A percentile compares a stretch with the other conserved stretches of the same genome.
These are phyloP conservation scores for Fusarium sublunatum DNA, from an alignment of 2,329 filamentous ascomycete genomes.

Conservation along the genomic window DNA sequence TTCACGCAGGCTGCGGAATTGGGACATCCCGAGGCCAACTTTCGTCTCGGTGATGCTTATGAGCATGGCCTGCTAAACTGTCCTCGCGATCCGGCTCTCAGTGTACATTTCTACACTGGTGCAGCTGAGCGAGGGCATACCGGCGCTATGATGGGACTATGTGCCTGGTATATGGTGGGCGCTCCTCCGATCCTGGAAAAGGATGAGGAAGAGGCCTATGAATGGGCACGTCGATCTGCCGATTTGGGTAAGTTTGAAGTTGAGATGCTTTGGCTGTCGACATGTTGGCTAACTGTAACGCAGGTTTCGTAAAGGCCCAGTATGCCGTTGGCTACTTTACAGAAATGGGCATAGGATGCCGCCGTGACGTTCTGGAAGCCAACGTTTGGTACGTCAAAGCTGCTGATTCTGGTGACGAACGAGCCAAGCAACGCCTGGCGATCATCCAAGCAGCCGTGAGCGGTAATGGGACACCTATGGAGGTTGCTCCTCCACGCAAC, in stretches of 20 bases:
- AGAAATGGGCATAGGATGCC: conserved; percentile 97
- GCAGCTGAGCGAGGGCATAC: conserved; percentile 87
- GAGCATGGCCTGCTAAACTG: conserved; percentile 91
- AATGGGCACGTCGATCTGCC: conserved; percentile 91
- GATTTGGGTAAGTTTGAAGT: conserved; percentile 75
- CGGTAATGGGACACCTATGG: conserved; percentile 65
- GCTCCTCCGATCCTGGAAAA: conserved; percentile 92
- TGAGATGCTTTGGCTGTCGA: background rate
- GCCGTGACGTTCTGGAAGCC: conserved; percentile 92
- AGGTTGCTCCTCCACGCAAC: conserved; percentile 63
- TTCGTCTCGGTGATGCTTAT: conserved; percentile 93
- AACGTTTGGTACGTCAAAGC: conserved; percentile 99
- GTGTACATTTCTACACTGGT: conserved; percentile 96
- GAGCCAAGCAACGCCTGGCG: conserved; percentile 85
- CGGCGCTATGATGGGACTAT: conserved; percentile 96
- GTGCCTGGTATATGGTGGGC: conserved; percentile 98
- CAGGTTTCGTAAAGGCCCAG: conserved; percentile 79
- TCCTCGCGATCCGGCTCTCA: conserved; percentile 89
- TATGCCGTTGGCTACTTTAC: conserved; percentile 98
- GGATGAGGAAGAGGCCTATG: conserved; percentile 95
- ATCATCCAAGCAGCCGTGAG: conserved; percentile 87
- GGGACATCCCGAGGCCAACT: conserved; percentile 86
- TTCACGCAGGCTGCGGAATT: conserved; percentile 95
- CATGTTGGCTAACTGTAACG: conserved; percentile 21
- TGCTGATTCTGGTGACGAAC: conserved; percentile 89